phyloP scores from a whole-genome alignment of 1,284 basidiomycete genomes.

The Sanghuangporus baumii region DNA sequence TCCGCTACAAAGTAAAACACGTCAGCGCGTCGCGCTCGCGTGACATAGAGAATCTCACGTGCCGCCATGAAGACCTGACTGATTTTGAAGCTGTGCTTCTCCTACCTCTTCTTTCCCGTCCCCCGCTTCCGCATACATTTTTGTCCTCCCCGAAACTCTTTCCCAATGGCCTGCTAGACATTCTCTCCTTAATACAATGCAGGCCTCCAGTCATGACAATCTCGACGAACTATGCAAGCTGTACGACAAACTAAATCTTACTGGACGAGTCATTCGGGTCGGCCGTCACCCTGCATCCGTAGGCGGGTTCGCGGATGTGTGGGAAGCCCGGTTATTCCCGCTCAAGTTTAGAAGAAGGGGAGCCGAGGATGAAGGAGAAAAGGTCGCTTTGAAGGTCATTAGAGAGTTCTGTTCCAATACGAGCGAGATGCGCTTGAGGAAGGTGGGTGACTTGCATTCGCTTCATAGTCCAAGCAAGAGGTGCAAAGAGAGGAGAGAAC shows the following conservation, averaged over 20 bases:
- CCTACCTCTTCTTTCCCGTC: not conserved
- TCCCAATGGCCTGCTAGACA: not conserved
- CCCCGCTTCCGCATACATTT: not conserved
- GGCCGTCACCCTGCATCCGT: not conserved
- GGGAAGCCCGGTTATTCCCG: constrained; percentile 4
- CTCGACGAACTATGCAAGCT: constrained; percentile 4
- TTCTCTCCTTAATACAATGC: not conserved
- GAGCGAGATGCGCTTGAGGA: constrained; percentile 4
- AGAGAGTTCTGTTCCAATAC: constrained; percentile 6
- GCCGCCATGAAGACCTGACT: not conserved
- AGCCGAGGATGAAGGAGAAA: not conserved
- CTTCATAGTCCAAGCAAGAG: not conserved
- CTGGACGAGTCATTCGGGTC: constrained; percentile 7
- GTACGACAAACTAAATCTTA: constrained; percentile 13
- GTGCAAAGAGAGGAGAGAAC: not conserved
- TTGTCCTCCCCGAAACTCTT: not conserved
- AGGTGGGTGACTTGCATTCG: constrained; percentile 1
- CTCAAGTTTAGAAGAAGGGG: not conserved
- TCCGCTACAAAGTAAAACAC: not conserved
- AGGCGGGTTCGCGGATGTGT: constrained; percentile 12
- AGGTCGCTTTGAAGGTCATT: constrained; percentile 16
- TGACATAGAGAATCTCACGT: not conserved
- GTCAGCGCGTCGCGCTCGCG: not conserved
- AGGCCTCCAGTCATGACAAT: not conserved
- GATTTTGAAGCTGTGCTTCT: not conserved